Evolutionary conservation across 441 rosid genomes (phyloP).

Genomic region (Syzygium malaccense): DNA sequence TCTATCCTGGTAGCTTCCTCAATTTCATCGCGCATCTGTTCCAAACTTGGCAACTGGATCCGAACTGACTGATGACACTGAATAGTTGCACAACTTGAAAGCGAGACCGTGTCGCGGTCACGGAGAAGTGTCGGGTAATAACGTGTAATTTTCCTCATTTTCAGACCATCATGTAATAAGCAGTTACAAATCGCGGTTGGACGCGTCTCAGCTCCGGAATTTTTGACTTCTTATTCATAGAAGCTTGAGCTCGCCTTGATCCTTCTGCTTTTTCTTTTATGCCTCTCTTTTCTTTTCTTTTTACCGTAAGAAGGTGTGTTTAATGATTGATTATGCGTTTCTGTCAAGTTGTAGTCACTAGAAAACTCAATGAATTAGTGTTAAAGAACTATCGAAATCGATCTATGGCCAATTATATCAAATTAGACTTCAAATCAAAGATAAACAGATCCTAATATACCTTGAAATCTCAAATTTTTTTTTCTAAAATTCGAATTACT

Average conservation of each 20-base stretch:
- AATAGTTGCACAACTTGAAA: neutral
- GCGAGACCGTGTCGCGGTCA: neutral
- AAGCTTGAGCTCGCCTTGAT: neutral
- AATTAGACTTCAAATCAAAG: neutral
- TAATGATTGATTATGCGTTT: neutral
- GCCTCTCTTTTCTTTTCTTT: neutral
- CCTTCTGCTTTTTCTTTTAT: neutral
- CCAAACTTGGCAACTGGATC: neutral
- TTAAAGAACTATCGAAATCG: neutral
- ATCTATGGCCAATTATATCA: neutral
- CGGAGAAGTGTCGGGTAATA: neutral
- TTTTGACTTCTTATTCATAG: neutral
- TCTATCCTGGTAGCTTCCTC: neutral
- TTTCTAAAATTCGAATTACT: rapidly evolving
- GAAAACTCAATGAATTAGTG: neutral
- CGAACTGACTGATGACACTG: neutral
- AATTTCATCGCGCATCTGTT: neutral
- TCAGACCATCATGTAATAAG: neutral
- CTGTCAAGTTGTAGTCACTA: neutral
- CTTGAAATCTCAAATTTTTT: neutral
- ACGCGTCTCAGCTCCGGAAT: rapidly evolving
- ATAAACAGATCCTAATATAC: neutral
- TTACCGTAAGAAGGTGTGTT: neutral
- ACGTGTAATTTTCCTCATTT: neutral
- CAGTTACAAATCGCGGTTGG: rapidly evolving